Base-by-base conservation (phyloP, 2,329 filamentous ascomycete species). In the Colletotrichum noveboracense region DNA sequence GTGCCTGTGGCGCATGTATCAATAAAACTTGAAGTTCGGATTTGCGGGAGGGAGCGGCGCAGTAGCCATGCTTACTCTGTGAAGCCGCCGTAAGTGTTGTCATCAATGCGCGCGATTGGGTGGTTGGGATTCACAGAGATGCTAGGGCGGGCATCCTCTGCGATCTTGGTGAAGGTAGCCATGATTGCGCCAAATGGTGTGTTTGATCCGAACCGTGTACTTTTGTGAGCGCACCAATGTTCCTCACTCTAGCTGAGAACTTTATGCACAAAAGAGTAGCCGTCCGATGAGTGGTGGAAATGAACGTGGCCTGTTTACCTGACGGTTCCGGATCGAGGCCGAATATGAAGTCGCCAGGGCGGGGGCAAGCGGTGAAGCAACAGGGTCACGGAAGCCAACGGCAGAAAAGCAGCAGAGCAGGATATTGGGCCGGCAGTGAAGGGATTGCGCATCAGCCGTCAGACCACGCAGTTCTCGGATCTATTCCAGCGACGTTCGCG, bases 11-110 rank as follows among this genome's bases (percentile, higher is more conserved):
- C 21, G 34, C 64, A 21, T 8, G 34, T 43, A n/a, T 76, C 26
- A 76, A 64, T 48, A 8, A 55, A 56, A 30, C 18, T 26, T 21
- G 21, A 16, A 16, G 32, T 21, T 5, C 30, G 66, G 34, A 30
- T n/a, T 18, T 36, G 66, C 43, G 43, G n/a, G 68, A 36, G 32
- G 28, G 34, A 36, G 32, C n/a, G 68, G 28, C 36, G 26, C 18
- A 36, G 32, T 10, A 61, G 26, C 6, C 18, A 55, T 30, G 84
- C 91, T 85, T 86, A 95, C 94, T 97, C 95, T 75, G 93, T 95
- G 85, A 97, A 97, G 13, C 94, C 95, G 71, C 94, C 93, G 88
- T 96, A 97, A 80, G 94, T 95, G 81, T 95, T 95, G 76, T 94
- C 91, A 80, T 96, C 92, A 80, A 97, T 95, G 82, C 92, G 92